These are phyloP conservation scores for Gaultheria prostrata DNA, from an alignment of 148 eudicot species.

Conservation along the genomic window DNA sequence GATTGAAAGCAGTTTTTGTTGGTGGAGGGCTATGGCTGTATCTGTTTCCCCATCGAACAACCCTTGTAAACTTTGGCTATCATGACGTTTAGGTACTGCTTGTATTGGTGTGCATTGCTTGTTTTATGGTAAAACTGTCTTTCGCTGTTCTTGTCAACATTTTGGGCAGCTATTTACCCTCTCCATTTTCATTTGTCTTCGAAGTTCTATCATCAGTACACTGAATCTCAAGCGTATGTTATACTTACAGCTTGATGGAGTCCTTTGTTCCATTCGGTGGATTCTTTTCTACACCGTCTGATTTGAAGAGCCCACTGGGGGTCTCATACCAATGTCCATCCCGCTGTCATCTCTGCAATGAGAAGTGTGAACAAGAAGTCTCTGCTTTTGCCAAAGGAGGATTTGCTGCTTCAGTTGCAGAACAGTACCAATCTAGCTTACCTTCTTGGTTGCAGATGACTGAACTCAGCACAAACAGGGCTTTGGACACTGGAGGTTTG, in stretches of 20 bases:
- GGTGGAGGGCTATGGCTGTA: background rate
- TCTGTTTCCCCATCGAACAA: background rate
- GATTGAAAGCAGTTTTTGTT: no score
- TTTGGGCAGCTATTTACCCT: background rate
- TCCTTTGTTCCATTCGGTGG: constrained; percentile 96
- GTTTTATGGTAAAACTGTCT: background rate
- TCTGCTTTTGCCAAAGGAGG: constrained; percentile 38
- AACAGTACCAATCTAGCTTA: constrained; percentile 38
- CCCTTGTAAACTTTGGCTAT: background rate
- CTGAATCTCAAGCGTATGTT: constrained; percentile 23
- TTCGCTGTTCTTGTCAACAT: background rate
- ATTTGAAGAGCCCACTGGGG: constrained; percentile 37
- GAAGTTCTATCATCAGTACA: constrained; percentile 7
- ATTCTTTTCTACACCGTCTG: constrained; percentile 67
- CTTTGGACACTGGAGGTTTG: constrained; percentile 50
- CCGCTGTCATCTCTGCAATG: constrained; percentile 40
- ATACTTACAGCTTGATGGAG: constrained; percentile 69
- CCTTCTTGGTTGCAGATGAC: constrained; percentile 57
- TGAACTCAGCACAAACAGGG: constrained; percentile 29
- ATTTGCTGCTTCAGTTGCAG: constrained; percentile 34
- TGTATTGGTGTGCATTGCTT: no score
- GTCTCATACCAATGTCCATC: constrained; percentile 33
- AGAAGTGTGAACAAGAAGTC: constrained; percentile 50
- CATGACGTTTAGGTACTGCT: background rate
- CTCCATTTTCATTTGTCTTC: background rate